Evolutionary conservation across 768 basidiomycete genomes (phyloP), one percentile per base, ranked within the genome.

Genomic region (Pleurotus sapidus): DNA sequence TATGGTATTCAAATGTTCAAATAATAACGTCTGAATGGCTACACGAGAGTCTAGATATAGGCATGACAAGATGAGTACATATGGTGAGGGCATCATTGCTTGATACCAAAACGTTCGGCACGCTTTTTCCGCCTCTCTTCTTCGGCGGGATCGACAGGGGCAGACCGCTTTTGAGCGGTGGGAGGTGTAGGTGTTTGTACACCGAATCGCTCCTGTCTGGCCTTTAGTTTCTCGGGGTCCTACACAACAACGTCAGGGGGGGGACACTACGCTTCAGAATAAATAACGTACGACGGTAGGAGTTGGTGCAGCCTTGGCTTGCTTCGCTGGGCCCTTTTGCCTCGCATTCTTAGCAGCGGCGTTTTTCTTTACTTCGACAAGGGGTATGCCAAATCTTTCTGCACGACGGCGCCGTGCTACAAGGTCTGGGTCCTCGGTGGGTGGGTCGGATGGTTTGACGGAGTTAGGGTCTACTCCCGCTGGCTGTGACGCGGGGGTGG

Each of bases 341-440:
- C 40, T 64, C 62, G 17, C 61, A 40, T 9, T 68, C 68, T 38
- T 68, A 2, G 58, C 49, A 4, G 63, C 61, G 56, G 67, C 61
- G 40, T 65, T 55, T 48, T 70, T 68, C 46, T 67, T 59, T 4
- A 65, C 57, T 24, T 80, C 76, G 7, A 87, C 80, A 6, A 87
- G 64, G 3, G 85, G 80, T n/a, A 87, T 83, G 30, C 85, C 85
- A 61, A 90, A 89, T n/a, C 88, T 83, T 15, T 76, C 84, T 4
- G 88, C 87, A 42, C 88, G 83, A 43, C 77, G 73, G 65, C 73
- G 82, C 54, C 84, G 82, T 63, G 77, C 85, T 61, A 80, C 84
- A 8, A 76, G 68, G 53, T 88, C 87, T 23, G 69, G 57, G 58
- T 86, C 84, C 20, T 67, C 74, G 3, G 43, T 9, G 3, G 66